Evolutionary conservation across 2,329 filamentous ascomycete genomes (phyloP).

Genomic region (Aspergillus intermedius): DNA sequence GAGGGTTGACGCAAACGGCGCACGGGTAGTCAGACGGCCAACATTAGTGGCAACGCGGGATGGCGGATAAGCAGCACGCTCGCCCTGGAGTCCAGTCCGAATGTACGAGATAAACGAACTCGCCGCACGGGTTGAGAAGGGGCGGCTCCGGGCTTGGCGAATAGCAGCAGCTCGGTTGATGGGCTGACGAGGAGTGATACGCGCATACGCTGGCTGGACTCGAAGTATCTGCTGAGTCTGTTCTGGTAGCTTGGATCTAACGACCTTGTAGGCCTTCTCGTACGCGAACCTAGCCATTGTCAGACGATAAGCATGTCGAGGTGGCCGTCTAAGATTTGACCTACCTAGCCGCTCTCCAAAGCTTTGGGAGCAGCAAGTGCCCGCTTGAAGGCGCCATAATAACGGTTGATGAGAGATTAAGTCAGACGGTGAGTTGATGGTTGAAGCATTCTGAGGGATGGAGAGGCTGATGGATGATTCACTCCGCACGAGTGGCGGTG

Average conservation of each 20-base stretch:
- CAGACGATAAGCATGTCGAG: slow-evolving; percentile 13
- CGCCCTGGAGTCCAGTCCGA: slow-evolving; percentile 36
- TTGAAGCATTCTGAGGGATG: slow-evolving; percentile 11
- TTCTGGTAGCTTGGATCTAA: slow-evolving; percentile 39
- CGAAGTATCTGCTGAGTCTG: slow-evolving; percentile 36
- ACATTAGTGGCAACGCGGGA: slow-evolving; percentile 53
- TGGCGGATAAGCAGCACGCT: slow-evolving; percentile 49
- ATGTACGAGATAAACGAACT: slow-evolving; percentile 47
- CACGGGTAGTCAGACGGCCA: slow-evolving; percentile 61
- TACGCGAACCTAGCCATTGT: slow-evolving; percentile 39
- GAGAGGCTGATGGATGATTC: slow-evolving; percentile 9
- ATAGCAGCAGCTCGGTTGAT: slow-evolving; percentile 57
- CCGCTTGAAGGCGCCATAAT: slow-evolving; percentile 44
- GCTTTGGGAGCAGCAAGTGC: slow-evolving; percentile 45
- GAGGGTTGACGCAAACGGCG: slow-evolving; percentile 81
- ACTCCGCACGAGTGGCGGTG: slow-evolving; percentile 24
- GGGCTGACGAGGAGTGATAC: slow-evolving; percentile 52
- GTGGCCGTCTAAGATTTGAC: slow-evolving; percentile 11
- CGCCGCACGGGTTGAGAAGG: slow-evolving; percentile 52
- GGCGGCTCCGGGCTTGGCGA: slow-evolving; percentile 57
- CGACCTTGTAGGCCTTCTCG: slow-evolving; percentile 39
- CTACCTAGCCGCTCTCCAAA: slow-evolving; percentile 44
- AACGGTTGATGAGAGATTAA: slow-evolving; percentile 6
- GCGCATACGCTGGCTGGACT: slow-evolving; percentile 55
- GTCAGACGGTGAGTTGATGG: slow-evolving; percentile 10